Evolutionary conservation across 768 basidiomycete species (phyloP), one percentile per base, ranked within the genome.

Genomic region (Amanita pallidorosea): DNA sequence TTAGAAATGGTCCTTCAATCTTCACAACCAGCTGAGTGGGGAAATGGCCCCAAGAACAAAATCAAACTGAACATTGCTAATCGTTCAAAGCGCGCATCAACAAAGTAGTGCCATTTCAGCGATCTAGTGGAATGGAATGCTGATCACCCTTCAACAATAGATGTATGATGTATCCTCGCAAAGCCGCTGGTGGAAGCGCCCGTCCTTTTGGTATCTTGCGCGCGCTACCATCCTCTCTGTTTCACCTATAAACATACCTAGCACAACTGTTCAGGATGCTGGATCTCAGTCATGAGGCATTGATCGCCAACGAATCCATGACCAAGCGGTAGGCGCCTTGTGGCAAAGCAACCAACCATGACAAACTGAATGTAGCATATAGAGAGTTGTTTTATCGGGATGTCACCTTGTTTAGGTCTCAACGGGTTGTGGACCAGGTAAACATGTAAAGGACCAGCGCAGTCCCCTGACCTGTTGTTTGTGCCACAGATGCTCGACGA

Each of bases 361-460:
- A 12, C 22, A 57, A 31, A 49, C 42, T 35, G 56, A 9, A 38
- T 22, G 20, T 15, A n/a, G 36, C 25, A 17, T 23, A 44, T 52
- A 92, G 93, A 12, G 92, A 95, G 63, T 75, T 95, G 13, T 97
- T 78, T 65, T 97, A 98, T 67, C 81, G 80, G 55, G 89, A 95
- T 52, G 85, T 91, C 1, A 55, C 63, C 0, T 67, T 96, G 5
- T 98, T 95, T 67, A 80, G 73, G 54, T 77, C 70, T 6, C 94
- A 98, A 62, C 65, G 68, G n/a, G 73, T 75, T 0, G 91, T 95
- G 1, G 88, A 97, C 64, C 72, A 72, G 54, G 93, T 89, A 55
- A 57, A 13, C 36, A 40, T 22, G 11, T 23, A 40, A 17, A 40
- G n/a, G n/a, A 37, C 37, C 17, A 33, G 6, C 29, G 35, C 33